These are phyloP conservation scores for Lathyrus tuberosus DNA, from an alignment of 306 rosid species.

Conservation along the genomic window DNA sequence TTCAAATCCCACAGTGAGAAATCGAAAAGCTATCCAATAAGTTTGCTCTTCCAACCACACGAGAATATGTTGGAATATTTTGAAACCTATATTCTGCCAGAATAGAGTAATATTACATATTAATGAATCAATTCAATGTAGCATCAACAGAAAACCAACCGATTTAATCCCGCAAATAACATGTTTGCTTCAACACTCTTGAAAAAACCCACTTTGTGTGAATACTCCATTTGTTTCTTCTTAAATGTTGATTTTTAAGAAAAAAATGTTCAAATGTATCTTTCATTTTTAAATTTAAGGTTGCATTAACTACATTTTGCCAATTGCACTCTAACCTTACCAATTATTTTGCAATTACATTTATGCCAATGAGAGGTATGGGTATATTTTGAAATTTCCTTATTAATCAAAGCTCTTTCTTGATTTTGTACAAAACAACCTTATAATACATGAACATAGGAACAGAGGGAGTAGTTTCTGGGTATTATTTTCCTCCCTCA, in stretches of 20 bases:
- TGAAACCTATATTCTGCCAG: conserved; percentile 71
- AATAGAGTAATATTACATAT: conserved; percentile 40
- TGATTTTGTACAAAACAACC: conserved; percentile 3
- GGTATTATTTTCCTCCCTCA: not conserved
- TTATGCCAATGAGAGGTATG: not conserved
- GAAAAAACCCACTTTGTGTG: conserved; percentile 24
- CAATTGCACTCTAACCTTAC: not conserved
- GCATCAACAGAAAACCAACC: conserved; percentile 26
- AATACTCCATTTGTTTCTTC: not conserved
- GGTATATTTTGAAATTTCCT: not conserved
- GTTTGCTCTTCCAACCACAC: conserved; percentile 95
- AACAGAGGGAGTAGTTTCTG: not conserved
- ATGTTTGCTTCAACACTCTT: conserved; percentile 4
- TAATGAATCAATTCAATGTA: conserved; percentile 25
- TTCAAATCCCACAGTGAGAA: conserved; percentile 90
- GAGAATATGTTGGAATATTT: conserved; percentile 80
- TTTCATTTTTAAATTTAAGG: not conserved
- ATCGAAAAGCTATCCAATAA: conserved; percentile 92
- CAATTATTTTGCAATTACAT: not conserved
- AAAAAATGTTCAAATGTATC: not conserved
- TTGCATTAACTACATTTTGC: not conserved
- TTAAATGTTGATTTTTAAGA: not conserved
- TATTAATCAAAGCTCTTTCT: not conserved
- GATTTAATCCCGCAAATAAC: conserved; percentile 16
- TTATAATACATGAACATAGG: not conserved